Conservation (phyloP, 2,329 filamentous ascomycete species). For the Blumeria hordei region DNA sequence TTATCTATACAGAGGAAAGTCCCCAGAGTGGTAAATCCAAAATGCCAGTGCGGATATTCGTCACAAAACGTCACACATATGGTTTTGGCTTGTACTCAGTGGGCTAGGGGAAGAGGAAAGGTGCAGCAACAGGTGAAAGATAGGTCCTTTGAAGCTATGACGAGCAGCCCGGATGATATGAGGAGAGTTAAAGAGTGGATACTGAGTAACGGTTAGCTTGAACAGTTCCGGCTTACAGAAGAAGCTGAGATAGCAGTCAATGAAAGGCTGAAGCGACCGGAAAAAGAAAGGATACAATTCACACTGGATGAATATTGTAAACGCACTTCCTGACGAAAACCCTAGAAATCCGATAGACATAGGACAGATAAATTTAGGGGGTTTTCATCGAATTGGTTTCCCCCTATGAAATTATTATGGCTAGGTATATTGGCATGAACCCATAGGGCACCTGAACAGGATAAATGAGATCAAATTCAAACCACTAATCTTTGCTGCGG, state of each 20-base stretch:
- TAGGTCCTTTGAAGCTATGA: neutral
- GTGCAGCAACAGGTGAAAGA: neutral
- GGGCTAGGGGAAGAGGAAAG: neutral
- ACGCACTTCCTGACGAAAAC: neutral
- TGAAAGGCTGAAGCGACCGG: neutral
- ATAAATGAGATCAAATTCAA: too few species aligned
- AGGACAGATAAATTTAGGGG: neutral
- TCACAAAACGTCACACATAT: neutral
- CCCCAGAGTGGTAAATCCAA: neutral
- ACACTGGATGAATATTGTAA: neutral
- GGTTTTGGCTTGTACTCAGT: neutral
- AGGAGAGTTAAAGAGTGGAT: neutral
- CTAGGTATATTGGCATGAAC: too few species aligned
- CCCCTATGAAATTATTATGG: neutral
- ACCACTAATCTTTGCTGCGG: too few species aligned
- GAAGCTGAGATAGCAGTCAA: neutral
- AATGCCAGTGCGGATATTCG: neutral
- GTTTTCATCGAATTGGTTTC: neutral
- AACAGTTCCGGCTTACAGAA: neutral
- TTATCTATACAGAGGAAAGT: neutral
- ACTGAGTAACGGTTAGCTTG: slow-evolving; percentile 20
- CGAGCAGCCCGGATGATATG: neutral
- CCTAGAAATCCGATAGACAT: neutral
- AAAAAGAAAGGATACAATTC: neutral
- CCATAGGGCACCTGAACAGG: too few species aligned